Evolutionary conservation across 108 stramenopile species (phyloP), one percentile per base, ranked within the genome.

Genomic region (Cyclostephanos invisitatus): DNA sequence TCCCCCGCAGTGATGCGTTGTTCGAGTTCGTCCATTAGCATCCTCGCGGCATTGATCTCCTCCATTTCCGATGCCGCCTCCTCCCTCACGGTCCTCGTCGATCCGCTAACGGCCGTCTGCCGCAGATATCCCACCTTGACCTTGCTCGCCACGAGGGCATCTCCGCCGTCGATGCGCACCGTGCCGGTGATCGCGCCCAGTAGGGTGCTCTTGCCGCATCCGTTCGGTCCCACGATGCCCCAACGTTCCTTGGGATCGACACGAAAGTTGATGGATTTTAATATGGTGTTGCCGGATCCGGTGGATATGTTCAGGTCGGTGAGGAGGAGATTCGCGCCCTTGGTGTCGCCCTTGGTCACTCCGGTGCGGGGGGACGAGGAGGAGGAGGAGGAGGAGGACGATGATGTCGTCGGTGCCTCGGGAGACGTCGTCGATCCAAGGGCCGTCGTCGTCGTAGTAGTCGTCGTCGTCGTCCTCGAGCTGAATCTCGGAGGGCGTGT

Each of bases 11-110:
- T 68, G 29, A 81, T 80, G 28, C 18, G 35, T 6, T 74, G 54
- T 54, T 84, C 85, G 17, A 81, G 44, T 12, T 24, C 36, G 21
- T 86, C 78, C 74, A 90, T 68, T 22, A 72, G 42, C 63, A 68
- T 27, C 55, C 73, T 80, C 5, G 93, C 93, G 18, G 70, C 40
- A 4, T 78, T 65, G 37, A 94, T 81, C 21, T 81, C 85, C n/a
- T 65, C 68, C 96, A 97, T 97, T 59, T 92, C 91, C 2, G 91
- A 91, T 11, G 77, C 75, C 12, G 96, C 95, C 79, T 97, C 97
- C 63, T 97, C 91, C 62, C 73, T 83, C 5, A 97, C 85, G 11
- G 96, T 95, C 24, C 78, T 83, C 10, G 78, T 93, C 15, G 91
- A 93, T 37, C 97, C 97, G 24, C 82, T 77, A 2, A 97, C 97